Conservation (phyloP, 768 basidiomycete species). For the Trametes sanguinea region DNA sequence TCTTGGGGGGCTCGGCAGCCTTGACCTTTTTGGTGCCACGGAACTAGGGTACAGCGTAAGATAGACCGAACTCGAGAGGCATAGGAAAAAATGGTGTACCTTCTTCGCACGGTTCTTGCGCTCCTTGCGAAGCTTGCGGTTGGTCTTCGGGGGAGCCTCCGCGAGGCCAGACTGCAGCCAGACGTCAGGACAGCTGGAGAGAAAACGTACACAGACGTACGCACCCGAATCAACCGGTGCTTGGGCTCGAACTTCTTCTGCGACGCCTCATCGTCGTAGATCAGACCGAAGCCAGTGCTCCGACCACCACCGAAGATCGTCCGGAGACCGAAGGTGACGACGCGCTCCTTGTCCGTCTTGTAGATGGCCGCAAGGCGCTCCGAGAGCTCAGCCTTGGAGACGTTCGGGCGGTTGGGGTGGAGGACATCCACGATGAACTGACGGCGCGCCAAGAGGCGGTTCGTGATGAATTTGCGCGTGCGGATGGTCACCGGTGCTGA, state of each 20-base stretch:
- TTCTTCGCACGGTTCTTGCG: slow-evolving; percentile 99
- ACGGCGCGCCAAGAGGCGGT: slow-evolving; percentile 93
- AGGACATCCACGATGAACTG: slow-evolving; percentile 95
- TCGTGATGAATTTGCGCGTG: slow-evolving; percentile 99
- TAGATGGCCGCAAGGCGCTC: slow-evolving; percentile 92
- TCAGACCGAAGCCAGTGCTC: slow-evolving; percentile 95
- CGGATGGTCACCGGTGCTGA: slow-evolving; percentile 91
- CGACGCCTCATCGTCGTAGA: slow-evolving; percentile 93
- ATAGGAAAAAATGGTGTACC: slow-evolving; percentile 47
- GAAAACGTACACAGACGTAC: slow-evolving; percentile 36
- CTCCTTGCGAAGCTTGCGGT: slow-evolving; percentile 98
- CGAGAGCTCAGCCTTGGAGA: slow-evolving; percentile 87
- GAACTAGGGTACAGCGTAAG: slow-evolving; percentile 51
- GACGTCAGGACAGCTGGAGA: not conserved
- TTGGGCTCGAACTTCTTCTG: slow-evolving; percentile 98
- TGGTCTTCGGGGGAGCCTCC: slow-evolving; percentile 84
- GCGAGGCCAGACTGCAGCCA: slow-evolving; percentile 59
- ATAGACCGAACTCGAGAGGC: slow-evolving; percentile 10
- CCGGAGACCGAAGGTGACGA: slow-evolving; percentile 92
- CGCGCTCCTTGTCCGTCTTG: slow-evolving; percentile 89
- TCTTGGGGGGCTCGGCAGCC: slow-evolving; percentile 90
- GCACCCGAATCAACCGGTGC: slow-evolving; percentile 90
- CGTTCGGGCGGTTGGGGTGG: slow-evolving; percentile 94
- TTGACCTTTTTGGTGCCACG: slow-evolving; percentile 96
- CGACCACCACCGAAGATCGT: slow-evolving; percentile 98